These are phyloP conservation scores for Mikania micrantha DNA, from an alignment of 129 eudicot species.

Conservation along the genomic window DNA sequence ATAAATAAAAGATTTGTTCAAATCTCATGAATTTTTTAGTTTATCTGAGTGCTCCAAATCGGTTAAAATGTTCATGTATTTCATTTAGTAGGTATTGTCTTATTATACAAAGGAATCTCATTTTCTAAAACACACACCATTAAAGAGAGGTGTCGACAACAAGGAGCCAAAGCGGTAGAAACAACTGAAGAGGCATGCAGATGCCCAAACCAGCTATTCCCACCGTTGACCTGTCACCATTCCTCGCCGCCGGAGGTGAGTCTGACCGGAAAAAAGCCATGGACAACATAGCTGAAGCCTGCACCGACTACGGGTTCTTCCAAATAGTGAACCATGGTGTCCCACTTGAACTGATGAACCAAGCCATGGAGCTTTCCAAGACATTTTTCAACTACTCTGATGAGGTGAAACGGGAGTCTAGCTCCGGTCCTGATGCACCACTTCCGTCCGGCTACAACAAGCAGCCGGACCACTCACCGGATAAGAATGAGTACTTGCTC, in stretches of 20 bases:
- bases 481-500: slow-evolving; percentile 38
- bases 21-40: no score
- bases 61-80: no score
- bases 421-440: slow-evolving; percentile 25
- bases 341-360: slow-evolving; percentile 43
- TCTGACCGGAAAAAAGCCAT: slow-evolving; percentile 31
- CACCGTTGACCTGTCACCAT: slow-evolving; percentile 47
- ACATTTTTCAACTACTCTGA: slow-evolving; percentile 29
- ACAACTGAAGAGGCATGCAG: background rate
- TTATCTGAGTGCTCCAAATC: no score
- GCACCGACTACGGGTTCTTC: slow-evolving; percentile 43
- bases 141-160: no score
- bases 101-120: no score
- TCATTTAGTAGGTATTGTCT: no score
- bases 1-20: no score
- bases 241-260: slow-evolving; percentile 30
- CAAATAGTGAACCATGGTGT: slow-evolving; percentile 58
- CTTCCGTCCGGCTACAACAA: slow-evolving; percentile 46
- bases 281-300: slow-evolving; percentile 33
- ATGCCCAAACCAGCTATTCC: slow-evolving; percentile 30
- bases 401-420: slow-evolving; percentile 39
- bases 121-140: no score
- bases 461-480: slow-evolving; percentile 38
- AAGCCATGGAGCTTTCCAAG: slow-evolving; percentile 37
- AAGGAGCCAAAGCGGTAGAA: background rate